Evolutionary conservation across 2,329 filamentous ascomycete genomes (phyloP).

Genomic region (Diplodia sapinea): DNA sequence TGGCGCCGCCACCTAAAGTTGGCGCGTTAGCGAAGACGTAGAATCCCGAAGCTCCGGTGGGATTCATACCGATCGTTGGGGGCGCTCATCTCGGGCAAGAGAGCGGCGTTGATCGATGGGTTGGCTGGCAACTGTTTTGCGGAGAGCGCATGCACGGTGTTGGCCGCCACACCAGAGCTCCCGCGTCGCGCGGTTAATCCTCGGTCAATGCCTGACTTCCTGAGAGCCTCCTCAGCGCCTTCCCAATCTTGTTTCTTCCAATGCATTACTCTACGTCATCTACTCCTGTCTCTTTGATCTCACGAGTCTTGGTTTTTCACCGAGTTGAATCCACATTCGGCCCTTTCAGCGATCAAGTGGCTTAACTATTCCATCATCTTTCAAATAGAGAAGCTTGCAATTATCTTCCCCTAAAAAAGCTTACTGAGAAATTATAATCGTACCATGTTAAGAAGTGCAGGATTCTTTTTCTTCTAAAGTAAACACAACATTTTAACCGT

Average conservation of each 20-base stretch:
- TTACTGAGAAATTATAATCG: no score
- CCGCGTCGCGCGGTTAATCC: conserved; percentile 1
- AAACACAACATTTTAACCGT: no score
- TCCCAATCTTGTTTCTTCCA: neutral
- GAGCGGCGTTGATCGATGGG: conserved; percentile 30
- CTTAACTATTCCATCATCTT: no score
- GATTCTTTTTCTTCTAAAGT: no score
- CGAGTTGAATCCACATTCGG: no score
- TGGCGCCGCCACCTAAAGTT: conserved; percentile 30
- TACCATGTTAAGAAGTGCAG: no score
- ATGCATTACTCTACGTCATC: neutral
- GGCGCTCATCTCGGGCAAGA: conserved; percentile 29
- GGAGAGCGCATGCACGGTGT: conserved; percentile 5
- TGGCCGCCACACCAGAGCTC: neutral
- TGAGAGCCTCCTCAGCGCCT: neutral
- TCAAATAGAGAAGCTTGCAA: no score
- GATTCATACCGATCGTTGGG: conserved; percentile 24
- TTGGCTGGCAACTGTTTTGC: conserved; percentile 28
- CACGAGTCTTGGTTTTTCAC: no score
- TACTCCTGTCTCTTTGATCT: neutral
- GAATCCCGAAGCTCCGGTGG: neutral
- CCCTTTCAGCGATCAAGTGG: no score
- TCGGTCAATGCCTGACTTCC: neutral
- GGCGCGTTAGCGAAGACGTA: neutral
- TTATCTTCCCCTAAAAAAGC: no score